phyloP scores from a whole-genome alignment of 2,329 filamentous ascomycete genomes.

The Chaetothyriales sp. region DNA sequence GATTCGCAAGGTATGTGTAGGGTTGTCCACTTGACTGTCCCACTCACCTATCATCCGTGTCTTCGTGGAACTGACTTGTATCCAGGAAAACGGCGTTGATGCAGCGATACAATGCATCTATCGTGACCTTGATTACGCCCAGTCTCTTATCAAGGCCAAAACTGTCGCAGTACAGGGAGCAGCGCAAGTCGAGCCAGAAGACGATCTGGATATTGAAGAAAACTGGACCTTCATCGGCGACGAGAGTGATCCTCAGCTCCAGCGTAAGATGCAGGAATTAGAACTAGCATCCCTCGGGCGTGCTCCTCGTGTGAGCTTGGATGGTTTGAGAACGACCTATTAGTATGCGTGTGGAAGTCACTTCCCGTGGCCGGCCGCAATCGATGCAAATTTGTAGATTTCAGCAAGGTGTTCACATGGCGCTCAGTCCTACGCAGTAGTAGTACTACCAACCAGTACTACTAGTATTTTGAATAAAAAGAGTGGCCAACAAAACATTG shows the following conservation, averaged over 20 bases:
- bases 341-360: conserved; percentile 1
- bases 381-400: too few species aligned
- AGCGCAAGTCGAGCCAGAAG: conserved; percentile 22
- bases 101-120: conserved; percentile 86
- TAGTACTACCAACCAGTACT: too few species aligned
- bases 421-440: too few species aligned
- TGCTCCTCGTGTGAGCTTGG: conserved; percentile 8
- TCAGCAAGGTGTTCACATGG: too few species aligned
- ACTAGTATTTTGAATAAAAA: too few species aligned
- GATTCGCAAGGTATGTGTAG: conserved; percentile 60
- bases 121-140: conserved; percentile 86
- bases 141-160: conserved; percentile 59
- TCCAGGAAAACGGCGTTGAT: conserved; percentile 75
- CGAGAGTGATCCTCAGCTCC: conserved; percentile 36
- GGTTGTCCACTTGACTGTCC: conserved; percentile 1
- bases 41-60: conserved; percentile 20
- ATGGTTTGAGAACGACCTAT: conserved; percentile 4
- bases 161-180: conserved; percentile 19
- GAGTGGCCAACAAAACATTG: too few species aligned
- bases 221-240: conserved; percentile 83
- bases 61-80: background rate
- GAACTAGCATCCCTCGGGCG: conserved; percentile 7
- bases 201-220: conserved; percentile 55
- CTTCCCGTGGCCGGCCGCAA: too few species aligned
- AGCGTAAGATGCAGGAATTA: conserved; percentile 23